Evolutionary conservation across 2,329 filamentous ascomycete species (phyloP).

Genomic region (Colletotrichum sp.): DNA sequence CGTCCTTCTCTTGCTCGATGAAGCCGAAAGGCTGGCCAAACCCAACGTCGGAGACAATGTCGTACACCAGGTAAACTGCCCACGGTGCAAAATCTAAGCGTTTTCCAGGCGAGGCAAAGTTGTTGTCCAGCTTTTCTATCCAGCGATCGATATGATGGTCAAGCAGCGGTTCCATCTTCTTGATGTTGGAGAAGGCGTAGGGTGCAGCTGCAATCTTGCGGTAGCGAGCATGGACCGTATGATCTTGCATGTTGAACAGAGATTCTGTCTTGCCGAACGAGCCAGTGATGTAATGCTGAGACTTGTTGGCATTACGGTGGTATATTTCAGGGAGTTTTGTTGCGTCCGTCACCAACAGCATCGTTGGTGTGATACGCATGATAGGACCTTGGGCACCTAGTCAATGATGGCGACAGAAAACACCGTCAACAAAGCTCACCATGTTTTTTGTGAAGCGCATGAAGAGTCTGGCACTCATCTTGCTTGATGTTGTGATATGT

Average conservation of each 20-base stretch:
- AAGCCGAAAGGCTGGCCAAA: slow-evolving; percentile 63
- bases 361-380: slow-evolving; percentile 56
- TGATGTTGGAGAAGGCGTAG: slow-evolving; percentile 61
- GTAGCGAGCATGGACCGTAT: slow-evolving; percentile 53
- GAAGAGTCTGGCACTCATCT: slow-evolving; percentile 46
- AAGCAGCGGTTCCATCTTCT: slow-evolving; percentile 62
- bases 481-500: slow-evolving; percentile 54
- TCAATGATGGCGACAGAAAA: neutral
- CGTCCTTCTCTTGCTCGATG: slow-evolving; percentile 54
- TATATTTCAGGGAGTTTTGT: slow-evolving; percentile 62
- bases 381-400: slow-evolving; percentile 45
- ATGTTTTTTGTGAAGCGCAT: slow-evolving; percentile 51
- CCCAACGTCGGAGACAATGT: slow-evolving; percentile 60
- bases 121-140: slow-evolving; percentile 49
- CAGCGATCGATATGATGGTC: slow-evolving; percentile 55
- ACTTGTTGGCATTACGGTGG: slow-evolving; percentile 59
- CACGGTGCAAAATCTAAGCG: slow-evolving; percentile 60
- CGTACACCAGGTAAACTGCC: slow-evolving; percentile 62
- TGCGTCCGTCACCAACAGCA: slow-evolving; percentile 58
- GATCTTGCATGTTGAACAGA: slow-evolving; percentile 62
- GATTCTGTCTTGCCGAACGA: slow-evolving; percentile 60
- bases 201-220: slow-evolving; percentile 59
- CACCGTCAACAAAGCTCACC: slow-evolving; percentile 35
- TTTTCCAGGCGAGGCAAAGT: slow-evolving; percentile 48
- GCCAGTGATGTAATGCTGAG: slow-evolving; percentile 62